Evolutionary conservation across 1,139 yeast species (phyloP).

Genomic region (Nakaseomyces nivariensis): DNA sequence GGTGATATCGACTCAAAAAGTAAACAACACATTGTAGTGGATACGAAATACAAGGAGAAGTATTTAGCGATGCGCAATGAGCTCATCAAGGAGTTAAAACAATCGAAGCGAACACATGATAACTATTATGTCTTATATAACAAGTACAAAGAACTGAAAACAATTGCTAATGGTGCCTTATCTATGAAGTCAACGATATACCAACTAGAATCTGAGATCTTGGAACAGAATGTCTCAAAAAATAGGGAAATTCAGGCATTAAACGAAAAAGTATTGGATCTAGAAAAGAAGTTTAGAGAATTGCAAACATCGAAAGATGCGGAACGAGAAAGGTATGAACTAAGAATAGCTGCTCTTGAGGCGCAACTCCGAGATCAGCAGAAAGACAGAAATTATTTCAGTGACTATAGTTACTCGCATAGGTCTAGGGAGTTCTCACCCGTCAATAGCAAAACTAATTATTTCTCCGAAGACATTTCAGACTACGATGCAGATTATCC

Average conservation of each 20-base stretch:
- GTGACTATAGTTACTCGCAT: constrained; percentile 3
- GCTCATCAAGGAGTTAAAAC: constrained; percentile 27
- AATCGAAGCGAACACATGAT: constrained; percentile 29
- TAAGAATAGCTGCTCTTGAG: constrained; percentile 17
- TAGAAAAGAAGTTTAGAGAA: constrained; percentile 15
- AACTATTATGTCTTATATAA: constrained; percentile 35
- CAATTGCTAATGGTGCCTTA: constrained; percentile 3
- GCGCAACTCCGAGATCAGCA: constrained; percentile 1
- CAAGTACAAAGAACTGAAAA: constrained; percentile 35
- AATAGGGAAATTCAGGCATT: constrained; percentile 21
- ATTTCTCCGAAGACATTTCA: constrained; percentile 2
- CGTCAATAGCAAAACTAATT: background rate
- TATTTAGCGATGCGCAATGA: constrained; percentile 32
- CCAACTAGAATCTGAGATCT: constrained; percentile 1
- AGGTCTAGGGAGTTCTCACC: constrained; percentile 6
- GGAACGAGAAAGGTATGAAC: constrained; percentile 11
- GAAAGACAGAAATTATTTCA: constrained; percentile 1
- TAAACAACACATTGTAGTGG: constrained; percentile 13
- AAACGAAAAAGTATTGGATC: constrained; percentile 16
- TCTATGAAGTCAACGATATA: constrained; percentile 9
- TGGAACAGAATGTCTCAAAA: constrained; percentile 6
- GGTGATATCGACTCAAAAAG: constrained; percentile 15
- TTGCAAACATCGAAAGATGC: constrained; percentile 15
- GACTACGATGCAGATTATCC: constrained; percentile 1
- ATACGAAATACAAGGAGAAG: constrained; percentile 28